phyloP scores from a whole-genome alignment of 345 rosid genomes.

The Camelina neglecta region DNA sequence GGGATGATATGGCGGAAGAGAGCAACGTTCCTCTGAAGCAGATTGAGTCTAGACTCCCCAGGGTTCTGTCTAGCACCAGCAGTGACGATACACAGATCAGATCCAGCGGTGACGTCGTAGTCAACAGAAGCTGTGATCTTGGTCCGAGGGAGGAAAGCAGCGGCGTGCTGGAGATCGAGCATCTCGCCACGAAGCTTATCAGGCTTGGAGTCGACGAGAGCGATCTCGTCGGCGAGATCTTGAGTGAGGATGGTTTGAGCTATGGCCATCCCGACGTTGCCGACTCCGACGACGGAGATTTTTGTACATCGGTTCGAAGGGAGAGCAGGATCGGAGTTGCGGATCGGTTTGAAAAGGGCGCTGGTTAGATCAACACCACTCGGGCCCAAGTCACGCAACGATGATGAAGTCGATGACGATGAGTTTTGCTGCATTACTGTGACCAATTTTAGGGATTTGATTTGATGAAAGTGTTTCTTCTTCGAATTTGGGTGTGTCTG shows the following conservation, averaged over 20 bases:
- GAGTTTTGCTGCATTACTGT: constrained; percentile 57
- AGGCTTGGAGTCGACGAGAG: constrained; percentile 69
- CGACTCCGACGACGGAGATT: constrained; percentile 82
- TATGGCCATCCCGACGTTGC: constrained; percentile 97
- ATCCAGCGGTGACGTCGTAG: constrained; percentile 66
- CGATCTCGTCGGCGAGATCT: constrained; percentile 73
- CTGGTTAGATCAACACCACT: constrained; percentile 65
- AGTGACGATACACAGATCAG: constrained; percentile 89
- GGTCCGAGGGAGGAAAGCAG: constrained; percentile 94
- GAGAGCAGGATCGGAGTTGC: constrained; percentile 56
- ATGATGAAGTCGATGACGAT: constrained; percentile 53
- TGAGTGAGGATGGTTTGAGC: constrained; percentile 97
- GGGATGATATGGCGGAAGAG: constrained; percentile 73
- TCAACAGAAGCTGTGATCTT: constrained; percentile 76
- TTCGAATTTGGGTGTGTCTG: not conserved
- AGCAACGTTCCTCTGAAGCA: constrained; percentile 79
- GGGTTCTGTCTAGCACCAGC: constrained; percentile 88
- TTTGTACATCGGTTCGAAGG: constrained; percentile 65
- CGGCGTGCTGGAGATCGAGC: constrained; percentile 99
- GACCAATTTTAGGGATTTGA: not conserved
- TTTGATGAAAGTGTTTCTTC: constrained; percentile 12
- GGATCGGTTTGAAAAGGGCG: constrained; percentile 76
- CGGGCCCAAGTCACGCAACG: constrained; percentile 56
- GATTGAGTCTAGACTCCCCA: constrained; percentile 85
- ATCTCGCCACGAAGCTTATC: constrained; percentile 90